Evolutionary conservation across 805 yeast species (phyloP), one percentile per base, ranked within the genome.

Genomic region (Myxozyma mucilagina): DNA sequence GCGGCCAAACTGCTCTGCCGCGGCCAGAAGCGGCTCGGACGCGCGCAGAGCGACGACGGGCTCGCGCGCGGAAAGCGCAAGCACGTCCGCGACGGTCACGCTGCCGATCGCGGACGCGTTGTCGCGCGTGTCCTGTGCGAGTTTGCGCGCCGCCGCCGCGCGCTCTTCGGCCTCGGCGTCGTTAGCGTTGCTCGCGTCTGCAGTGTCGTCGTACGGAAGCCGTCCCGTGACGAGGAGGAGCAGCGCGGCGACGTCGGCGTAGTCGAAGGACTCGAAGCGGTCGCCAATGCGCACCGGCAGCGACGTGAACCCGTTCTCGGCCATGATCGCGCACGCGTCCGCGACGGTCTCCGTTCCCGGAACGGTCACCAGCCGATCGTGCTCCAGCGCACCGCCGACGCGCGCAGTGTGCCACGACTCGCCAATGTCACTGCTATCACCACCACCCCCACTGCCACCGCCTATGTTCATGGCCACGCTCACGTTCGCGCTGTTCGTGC

Each of bases 41-140:
- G 89, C 91, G 47, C 84, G 82, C 60, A 94, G 78, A 71, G 89
- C 88, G 63, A 88, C 81, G 71, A 92, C 90, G 2, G 96, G 96
- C 70, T 90, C 93, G 72, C 92, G 92, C 36, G 90, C 91, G 24
- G 93, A 87, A 63, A 94, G 76, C 68, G 85, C 86, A 53, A 91
- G 86, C 39, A 92, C 96, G 75, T 91, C 90, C 61, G 86, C 85
- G 5, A 94, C 97, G 2, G 97, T 96, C 0, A 94, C 97, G 55
- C 89, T 92, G 64, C 87, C 89, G 45, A 97, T 97, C 55, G 80
- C 80, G 68, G 91, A 89, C 31, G 97, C 97, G 29, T 24, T 24
- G 29, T 24, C 29, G 29, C 29, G 29, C 29, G 29, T 24, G 29
- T 24, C 29, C 29, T 24, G 29, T 24, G 29, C 29, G 29, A 24